A percentile compares a stretch with the other conserved stretches of the same genome.
Evolutionary conservation across 2,329 filamentous ascomycete species (phyloP).

Genomic region (Colletotrichum limetticola): DNA sequence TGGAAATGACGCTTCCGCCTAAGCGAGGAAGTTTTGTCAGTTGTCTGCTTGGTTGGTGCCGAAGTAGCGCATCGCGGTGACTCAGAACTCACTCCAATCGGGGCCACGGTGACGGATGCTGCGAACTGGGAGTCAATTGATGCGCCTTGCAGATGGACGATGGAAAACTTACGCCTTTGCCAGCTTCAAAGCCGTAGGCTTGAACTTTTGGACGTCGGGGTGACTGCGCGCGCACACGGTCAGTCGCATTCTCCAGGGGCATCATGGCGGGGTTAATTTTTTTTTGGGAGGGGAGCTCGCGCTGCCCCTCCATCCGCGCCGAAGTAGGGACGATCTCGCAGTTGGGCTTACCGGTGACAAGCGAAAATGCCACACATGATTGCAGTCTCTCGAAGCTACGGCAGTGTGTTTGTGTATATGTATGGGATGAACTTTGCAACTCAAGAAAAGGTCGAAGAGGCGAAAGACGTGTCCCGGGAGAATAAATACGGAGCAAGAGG

Average conservation of each 20-base stretch:
- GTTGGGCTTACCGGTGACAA: constrained; percentile 77
- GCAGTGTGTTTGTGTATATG: constrained; percentile 11
- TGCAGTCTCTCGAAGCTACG: constrained; percentile 44
- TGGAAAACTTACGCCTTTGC: constrained; percentile 82
- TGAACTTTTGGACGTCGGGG: constrained; percentile 95
- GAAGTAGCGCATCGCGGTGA: constrained; percentile 32
- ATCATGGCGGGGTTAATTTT: constrained; percentile 45
- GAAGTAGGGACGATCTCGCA: constrained; percentile 30
- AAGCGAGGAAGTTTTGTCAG: constrained; percentile 43
- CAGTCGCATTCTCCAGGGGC: constrained; percentile 36
- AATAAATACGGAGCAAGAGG: constrained; percentile 33
- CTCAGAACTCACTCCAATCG: constrained; percentile 88
- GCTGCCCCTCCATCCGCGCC: constrained; percentile 49
- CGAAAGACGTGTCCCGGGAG: constrained; percentile 18
- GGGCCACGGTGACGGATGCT: constrained; percentile 96
- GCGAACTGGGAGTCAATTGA: constrained; percentile 53
- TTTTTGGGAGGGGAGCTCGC: constrained; percentile 39
- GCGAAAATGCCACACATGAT: constrained; percentile 98
- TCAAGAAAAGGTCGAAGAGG: constrained; percentile 6
- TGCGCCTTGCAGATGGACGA: constrained; percentile 19
- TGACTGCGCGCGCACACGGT: constrained; percentile 64
- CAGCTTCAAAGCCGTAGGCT: constrained; percentile 92
- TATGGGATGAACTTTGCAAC: constrained; percentile 12
- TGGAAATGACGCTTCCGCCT: constrained; percentile 90
- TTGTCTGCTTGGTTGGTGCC: constrained; percentile 35